phyloP scores from a whole-genome alignment of 1,284 basidiomycete genomes.

The Cutaneotrichosporon sp. region DNA sequence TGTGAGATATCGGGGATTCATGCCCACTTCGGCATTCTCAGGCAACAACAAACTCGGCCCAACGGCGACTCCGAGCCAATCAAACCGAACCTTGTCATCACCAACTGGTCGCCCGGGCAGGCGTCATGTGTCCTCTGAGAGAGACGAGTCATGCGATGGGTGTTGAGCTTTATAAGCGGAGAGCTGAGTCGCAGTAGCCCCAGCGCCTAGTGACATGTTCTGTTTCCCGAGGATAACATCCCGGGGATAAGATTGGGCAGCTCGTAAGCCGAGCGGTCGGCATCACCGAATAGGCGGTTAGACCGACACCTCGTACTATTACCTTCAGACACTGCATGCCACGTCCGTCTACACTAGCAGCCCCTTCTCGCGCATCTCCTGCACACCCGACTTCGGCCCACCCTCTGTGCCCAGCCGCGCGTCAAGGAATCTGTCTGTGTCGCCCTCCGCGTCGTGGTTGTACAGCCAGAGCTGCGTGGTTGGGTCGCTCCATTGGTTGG shows the following conservation, averaged over 20 bases:
- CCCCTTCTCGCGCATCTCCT: constrained; percentile 10
- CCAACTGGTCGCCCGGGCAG: too few species aligned
- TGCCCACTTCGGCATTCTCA: constrained; percentile 1
- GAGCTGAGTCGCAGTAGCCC: too few species aligned
- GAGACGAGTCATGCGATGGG: too few species aligned
- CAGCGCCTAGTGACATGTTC: too few species aligned
- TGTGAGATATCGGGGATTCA: too few species aligned
- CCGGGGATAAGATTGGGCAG: too few species aligned
- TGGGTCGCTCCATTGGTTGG: constrained; percentile 25
- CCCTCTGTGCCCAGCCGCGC: background rate
- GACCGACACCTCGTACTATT: too few species aligned
- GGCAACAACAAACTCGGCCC: background rate
- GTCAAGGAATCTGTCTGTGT: constrained; percentile 12
- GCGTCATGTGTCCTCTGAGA: too few species aligned
- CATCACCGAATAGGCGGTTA: too few species aligned
- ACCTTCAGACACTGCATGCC: background rate
- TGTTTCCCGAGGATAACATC: too few species aligned
- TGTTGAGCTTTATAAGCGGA: too few species aligned
- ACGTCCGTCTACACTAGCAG: background rate
- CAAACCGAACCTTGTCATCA: background rate
- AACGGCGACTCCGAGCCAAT: constrained; percentile 4
- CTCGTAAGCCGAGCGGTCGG: too few species aligned
- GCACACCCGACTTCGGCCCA: background rate
- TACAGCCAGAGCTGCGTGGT: constrained; percentile 24
- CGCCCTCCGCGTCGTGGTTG: constrained; percentile 15